These are phyloP conservation scores for Camellia japonica DNA, from an alignment of 148 eudicot genomes.

Conservation along the genomic window DNA sequence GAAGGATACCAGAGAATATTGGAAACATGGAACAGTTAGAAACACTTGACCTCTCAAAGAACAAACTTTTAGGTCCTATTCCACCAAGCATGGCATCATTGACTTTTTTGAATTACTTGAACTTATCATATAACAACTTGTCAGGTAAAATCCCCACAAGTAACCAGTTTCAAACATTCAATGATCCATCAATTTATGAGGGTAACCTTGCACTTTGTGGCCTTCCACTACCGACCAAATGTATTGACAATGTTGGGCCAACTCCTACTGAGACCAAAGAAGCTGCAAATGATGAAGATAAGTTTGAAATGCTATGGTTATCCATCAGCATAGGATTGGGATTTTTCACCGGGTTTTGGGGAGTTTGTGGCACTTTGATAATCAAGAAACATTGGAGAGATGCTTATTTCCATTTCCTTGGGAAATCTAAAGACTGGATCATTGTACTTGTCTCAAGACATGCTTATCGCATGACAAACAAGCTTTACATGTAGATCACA, in stretches of 20 bases:
- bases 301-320: constrained; percentile 11
- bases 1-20: constrained; percentile 27
- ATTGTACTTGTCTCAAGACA: not conserved
- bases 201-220: constrained; percentile 24
- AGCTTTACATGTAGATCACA: not conserved
- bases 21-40: constrained; percentile 25
- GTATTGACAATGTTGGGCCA: not conserved
- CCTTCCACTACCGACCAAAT: constrained; percentile 1
- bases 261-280: not conserved
- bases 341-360: constrained; percentile 17
- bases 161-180: constrained; percentile 15
- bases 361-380: constrained; percentile 11
- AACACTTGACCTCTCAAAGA: constrained; percentile 36
- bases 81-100: constrained; percentile 18
- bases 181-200: constrained; percentile 22
- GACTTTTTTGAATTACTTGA: constrained; percentile 16
- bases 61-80: constrained; percentile 18
- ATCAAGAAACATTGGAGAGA: constrained; percentile 3
- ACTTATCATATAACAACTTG: constrained; percentile 24
- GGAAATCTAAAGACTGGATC: not conserved
- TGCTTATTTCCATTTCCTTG: not conserved
- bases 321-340: constrained; percentile 12
- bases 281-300: not conserved
- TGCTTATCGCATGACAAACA: not conserved
- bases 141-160: constrained; percentile 25